Conservation (phyloP, 306 rosid species). For the Cucumis hystrix region DNA sequence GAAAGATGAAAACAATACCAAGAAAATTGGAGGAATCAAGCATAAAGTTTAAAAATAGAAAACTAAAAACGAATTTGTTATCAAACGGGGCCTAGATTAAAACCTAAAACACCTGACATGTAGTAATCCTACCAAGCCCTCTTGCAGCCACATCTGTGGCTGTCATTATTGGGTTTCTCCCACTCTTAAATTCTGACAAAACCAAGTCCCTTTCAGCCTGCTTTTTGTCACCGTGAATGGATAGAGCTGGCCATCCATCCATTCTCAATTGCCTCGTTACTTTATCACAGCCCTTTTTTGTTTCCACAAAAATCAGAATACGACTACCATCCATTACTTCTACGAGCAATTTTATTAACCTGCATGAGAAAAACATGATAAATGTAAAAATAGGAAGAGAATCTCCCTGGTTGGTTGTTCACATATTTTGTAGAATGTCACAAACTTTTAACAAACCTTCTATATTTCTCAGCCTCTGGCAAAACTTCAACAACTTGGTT, state of each 20-base stretch:
- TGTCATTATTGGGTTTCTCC: constrained; percentile 94
- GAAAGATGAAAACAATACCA: background rate
- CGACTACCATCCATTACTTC: constrained; percentile 70
- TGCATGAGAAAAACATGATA: constrained; percentile 23
- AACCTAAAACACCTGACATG: constrained; percentile 56
- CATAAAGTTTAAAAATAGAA: too few relatives aligned
- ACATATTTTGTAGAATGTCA: background rate
- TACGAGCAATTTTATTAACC: constrained; percentile 69
- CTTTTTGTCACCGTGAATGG: constrained; percentile 96
- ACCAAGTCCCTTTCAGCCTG: constrained; percentile 98
- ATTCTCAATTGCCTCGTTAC: constrained; percentile 85
- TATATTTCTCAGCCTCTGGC: constrained; percentile 64
- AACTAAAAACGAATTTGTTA: background rate
- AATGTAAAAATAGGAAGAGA: constrained; percentile 11
- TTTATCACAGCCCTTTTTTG: constrained; percentile 87
- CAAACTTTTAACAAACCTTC: constrained; percentile 44
- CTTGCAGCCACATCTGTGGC: constrained; percentile 99
- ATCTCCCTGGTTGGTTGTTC: background rate
- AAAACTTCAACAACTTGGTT: constrained; percentile 77
- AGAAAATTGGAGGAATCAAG: background rate
- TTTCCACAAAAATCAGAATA: constrained; percentile 72
- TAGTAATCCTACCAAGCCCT: constrained; percentile 98
- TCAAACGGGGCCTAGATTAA: constrained; percentile 9
- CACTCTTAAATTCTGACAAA: constrained; percentile 94
- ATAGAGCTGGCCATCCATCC: constrained; percentile 97